Percentiles rank a stretch among this genome's conserved stretches.
phyloP scores from a whole-genome alignment of 768 basidiomycete species.

The Leucocoprinus sp. region DNA sequence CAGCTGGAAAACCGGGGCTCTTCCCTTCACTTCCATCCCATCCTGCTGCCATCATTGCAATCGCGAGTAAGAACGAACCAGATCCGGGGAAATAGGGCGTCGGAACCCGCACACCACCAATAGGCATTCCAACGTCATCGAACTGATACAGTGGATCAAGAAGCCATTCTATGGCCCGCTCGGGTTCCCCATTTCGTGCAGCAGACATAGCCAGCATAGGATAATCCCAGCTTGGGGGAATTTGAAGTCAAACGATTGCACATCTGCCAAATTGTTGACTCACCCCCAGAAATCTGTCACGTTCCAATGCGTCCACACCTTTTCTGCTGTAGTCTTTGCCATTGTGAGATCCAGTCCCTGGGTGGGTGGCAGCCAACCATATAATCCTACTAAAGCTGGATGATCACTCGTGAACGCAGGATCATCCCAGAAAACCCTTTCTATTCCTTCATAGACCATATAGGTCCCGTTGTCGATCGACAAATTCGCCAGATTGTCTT shows the following conservation, averaged over 20 bases:
- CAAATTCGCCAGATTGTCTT: constrained; percentile 38
- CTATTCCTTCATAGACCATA: constrained; percentile 48
- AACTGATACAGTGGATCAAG: constrained; percentile 47
- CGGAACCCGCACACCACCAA: constrained; percentile 44
- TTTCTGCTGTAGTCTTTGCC: constrained; percentile 41
- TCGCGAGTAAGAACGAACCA: constrained; percentile 40
- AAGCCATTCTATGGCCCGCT: constrained; percentile 46
- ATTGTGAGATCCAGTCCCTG: constrained; percentile 37
- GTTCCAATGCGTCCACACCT: constrained; percentile 49
- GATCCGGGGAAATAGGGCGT: constrained; percentile 56
- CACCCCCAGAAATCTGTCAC: constrained; percentile 46
- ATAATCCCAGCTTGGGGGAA: constrained; percentile 44
- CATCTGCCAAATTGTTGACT: constrained; percentile 12
- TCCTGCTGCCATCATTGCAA: constrained; percentile 52
- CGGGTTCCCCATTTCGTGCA: constrained; percentile 40
- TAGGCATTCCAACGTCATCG: constrained; percentile 54
- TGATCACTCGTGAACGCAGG: constrained; percentile 47
- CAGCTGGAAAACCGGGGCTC: constrained; percentile 23
- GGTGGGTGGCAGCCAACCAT: constrained; percentile 51
- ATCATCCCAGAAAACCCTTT: constrained; percentile 43
- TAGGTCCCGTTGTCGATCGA: constrained; percentile 45
- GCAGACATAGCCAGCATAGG: constrained; percentile 58
- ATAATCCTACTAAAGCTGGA: constrained; percentile 45
- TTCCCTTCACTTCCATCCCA: constrained; percentile 35
- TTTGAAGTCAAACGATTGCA: background rate